Base-by-base conservation (phyloP, 768 basidiomycete genomes). In the Lepiota venenata region DNA sequence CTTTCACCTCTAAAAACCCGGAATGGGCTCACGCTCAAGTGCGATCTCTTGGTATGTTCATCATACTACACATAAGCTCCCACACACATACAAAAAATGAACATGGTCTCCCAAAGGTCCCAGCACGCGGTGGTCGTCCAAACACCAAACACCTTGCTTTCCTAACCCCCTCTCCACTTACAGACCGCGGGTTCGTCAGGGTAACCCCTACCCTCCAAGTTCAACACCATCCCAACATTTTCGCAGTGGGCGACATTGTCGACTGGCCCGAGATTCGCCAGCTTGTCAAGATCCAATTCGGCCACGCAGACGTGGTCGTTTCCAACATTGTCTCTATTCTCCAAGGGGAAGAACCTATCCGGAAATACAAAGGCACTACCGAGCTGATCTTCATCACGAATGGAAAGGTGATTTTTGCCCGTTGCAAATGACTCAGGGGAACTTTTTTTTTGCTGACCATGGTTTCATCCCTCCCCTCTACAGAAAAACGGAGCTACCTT, bases 221-320 rank as follows among this genome's bases (percentile, higher is more conserved):
- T 3, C 62, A 56, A 14, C 67, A 67, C 1, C 67, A 82, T 61
- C 63, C 75, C 0, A 68, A 69, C 48, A 76, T 87, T 18, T 86
- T 83, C 58, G 85, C 83, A 0, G 63, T 70, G 3, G 84, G 85
- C 1, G 85, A 87, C 59, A 72, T 80, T 50, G 74, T 78, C 52
- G 78, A 83, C 44, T 76, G 72, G 64, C 52, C 60, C 0, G 85
- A 85, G 62, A 78, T 80, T 60, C 84, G 85, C 61, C 83, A 72
- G 49, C 57, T 69, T n/a, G 60, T 59, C 16, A 87, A 87, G 60
- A 71, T 71, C 2, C 56, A 47, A 1, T 43, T 41, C 2, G 69
- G 65, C 2, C 85, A 86, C 43, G 67, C 63, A 0, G 60, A 52
- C 0, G 58, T 84, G 22, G 71, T 79, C 16, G 69, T 71, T 9